These are phyloP conservation scores for Vigna angularis DNA, from an alignment of 306 rosid genomes.

Conservation along the genomic window DNA sequence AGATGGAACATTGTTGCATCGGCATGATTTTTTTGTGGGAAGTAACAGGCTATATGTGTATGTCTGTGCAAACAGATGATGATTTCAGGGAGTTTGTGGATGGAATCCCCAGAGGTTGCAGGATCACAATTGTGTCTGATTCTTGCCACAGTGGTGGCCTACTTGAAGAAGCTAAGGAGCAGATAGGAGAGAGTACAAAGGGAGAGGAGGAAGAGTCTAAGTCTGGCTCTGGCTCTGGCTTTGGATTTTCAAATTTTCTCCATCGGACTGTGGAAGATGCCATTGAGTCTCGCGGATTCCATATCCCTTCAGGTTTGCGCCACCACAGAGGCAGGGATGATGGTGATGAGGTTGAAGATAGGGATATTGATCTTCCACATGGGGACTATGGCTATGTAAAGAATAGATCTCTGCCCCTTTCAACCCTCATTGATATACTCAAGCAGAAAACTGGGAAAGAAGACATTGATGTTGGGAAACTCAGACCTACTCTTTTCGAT, in stretches of 20 bases:
- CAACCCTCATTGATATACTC: conserved; percentile 85
- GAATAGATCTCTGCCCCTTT: conserved; percentile 72
- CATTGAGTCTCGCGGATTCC: conserved; percentile 79
- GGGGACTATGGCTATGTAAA: conserved; percentile 63
- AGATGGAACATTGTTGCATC: background rate
- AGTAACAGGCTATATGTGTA: background rate
- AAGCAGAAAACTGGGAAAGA: conserved; percentile 93
- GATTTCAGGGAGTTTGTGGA: conserved; percentile 88
- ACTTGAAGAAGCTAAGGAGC: conserved; percentile 73
- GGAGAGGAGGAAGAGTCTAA: conserved; percentile 39
- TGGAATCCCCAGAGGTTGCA: conserved; percentile 64
- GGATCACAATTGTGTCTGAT: conserved; percentile 86
- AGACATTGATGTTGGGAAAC: conserved; percentile 86
- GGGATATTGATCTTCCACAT: conserved; percentile 56
- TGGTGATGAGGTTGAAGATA: conserved; percentile 49
- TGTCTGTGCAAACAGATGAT: conserved; percentile 64
- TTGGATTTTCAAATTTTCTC: conserved; percentile 68
- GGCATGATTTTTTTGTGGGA: background rate
- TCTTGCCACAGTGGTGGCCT: conserved; percentile 97
- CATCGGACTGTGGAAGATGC: conserved; percentile 63
- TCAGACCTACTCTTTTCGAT: conserved; percentile 91
- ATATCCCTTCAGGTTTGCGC: conserved; percentile 57
- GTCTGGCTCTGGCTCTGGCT: conserved; percentile 55
- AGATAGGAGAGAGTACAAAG: conserved; percentile 88
- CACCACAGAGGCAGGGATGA: conserved; percentile 41